Evolutionary conservation across 2,329 filamentous ascomycete species (phyloP).

Genomic region (Emmonsia crescens): DNA sequence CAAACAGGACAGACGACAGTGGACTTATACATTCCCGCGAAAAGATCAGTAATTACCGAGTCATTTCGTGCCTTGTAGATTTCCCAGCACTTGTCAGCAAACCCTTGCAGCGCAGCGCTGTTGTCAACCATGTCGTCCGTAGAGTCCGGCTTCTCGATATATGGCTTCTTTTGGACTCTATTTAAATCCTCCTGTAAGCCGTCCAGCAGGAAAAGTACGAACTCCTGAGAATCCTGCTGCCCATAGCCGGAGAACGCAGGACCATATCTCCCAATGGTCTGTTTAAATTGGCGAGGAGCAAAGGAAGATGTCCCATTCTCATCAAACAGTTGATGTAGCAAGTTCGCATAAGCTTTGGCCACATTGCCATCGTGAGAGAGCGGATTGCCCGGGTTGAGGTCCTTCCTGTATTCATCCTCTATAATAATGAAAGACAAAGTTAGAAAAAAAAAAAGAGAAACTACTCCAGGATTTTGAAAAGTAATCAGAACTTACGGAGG

Average conservation of each 20-base stretch:
- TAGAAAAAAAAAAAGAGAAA: neutral
- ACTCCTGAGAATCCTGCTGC: constrained; percentile 96
- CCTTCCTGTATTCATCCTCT: constrained; percentile 58
- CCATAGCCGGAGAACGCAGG: constrained; percentile 86
- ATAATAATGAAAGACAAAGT: constrained; percentile 6
- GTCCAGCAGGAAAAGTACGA: constrained; percentile 87
- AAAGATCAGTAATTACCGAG: constrained; percentile 88
- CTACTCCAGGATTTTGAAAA: neutral
- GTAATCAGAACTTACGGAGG: constrained; percentile 39
- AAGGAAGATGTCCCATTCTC: constrained; percentile 57
- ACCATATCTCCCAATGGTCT: constrained; percentile 66
- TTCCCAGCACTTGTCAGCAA: constrained; percentile 81
- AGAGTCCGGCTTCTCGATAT: constrained; percentile 94
- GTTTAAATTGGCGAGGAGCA: constrained; percentile 71
- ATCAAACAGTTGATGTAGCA: constrained; percentile 70
- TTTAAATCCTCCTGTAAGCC: constrained; percentile 92
- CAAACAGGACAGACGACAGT: constrained; percentile 87
- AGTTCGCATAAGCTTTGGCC: constrained; percentile 67
- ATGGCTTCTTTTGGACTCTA: constrained; percentile 87
- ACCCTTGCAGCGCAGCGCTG: constrained; percentile 64
- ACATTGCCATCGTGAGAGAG: constrained; percentile 78
- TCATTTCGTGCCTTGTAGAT: constrained; percentile 90
- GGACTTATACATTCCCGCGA: constrained; percentile 97
- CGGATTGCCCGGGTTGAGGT: constrained; percentile 77
- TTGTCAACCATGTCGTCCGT: constrained; percentile 92